Base-by-base conservation (phyloP, 768 basidiomycete species). In the Rickenella mellea region DNA sequence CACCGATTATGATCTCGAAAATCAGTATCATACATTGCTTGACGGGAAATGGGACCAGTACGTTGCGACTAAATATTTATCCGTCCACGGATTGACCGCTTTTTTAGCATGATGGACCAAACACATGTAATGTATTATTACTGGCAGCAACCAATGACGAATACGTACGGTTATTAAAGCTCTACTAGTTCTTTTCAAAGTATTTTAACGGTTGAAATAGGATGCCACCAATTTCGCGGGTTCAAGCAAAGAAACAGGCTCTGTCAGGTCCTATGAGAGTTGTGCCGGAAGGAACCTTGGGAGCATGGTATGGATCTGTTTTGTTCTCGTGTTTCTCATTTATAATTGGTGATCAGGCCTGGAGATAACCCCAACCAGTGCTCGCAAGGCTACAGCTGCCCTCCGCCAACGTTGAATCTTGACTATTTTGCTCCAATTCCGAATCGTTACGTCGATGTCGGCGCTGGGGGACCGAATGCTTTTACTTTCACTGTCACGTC, bases 111-210 rank as follows among this genome's bases (percentile, higher is more conserved):
- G 72, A 80, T 84, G 75, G 76, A 79, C 52, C 80, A 82, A 53
- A 78, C 79, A n/a, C 78, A 75, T 57, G 52, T 77, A 44, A 71
- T 71, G 41, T 82, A 78, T 46, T 74, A 68, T 47, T 81, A 83
- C 57, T 82, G 80, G 76, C 81, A 85, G 47, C 78, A 80, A 51
- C 79, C 80, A 4, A 76, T 76, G 72, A 66, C 69, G 11, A 74
- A 83, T 56, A 71, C 72, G 70, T 74, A 41, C 30, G 69, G n/a
- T n/a, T 57, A 7, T 1, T 12, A 28, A 30, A 28, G 14, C 27
- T 27, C 9, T 22, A 11, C 33, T 36, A 32, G 30, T 3, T 32
- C 7, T 36, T 8, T 22, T 36, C 6, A 12, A 11, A 8, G 24
- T 6, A 17, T 36, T 6, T 11, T 11, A 19, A 10, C n/a, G 6